Base-by-base conservation (phyloP, 1,139 yeast genomes). In the Sugiyamaella paludigena region DNA sequence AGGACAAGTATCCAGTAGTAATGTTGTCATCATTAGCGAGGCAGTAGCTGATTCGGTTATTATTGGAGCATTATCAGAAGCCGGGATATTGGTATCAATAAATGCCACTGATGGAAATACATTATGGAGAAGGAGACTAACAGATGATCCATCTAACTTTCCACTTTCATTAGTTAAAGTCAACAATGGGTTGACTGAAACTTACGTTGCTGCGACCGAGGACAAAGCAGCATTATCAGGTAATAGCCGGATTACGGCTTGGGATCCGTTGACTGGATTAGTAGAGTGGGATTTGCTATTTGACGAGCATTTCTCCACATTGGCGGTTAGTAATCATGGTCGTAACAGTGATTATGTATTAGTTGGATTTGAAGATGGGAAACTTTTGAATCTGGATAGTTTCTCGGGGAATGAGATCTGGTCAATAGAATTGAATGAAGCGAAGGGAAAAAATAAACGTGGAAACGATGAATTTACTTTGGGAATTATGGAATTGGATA, bases 81-180 rank as follows among this genome's bases (percentile, higher is more conserved):
- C 54, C 10, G 41, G 51, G 13, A 55, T 58, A 12, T 48, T 61
- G 31, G 58, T 63, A 1, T 51, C 58, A 2, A 38, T 62, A 8
- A 57, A 60, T 40, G 40, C 50, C 1, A 40, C 60, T 6, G 54
- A 59, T 39, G 64, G 64, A 7, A 48, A 51, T 6, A 38, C 57
- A 19, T 24, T 57, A 15, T 62, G 66, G 66, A 45, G 66, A 38
- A 47, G 53, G 27, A 38, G 43, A 29, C 43, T 57, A 27, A 15
- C 27, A 2, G 49, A 43, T 35, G 27, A 6, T 24, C 40, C 28
- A 7, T 24, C 33, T 29, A 26, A 13, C 16, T 15, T 33, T 36
- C 28, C 47, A 13, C n/a, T 34, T n/a, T 16, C 30, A 32, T 11
- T 43, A 29, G 15, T 24, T 32, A 36, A 32, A 33, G 40, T 15